Base-by-base conservation (phyloP, 2,329 filamentous ascomycete genomes). In the Epichloe typhina region DNA sequence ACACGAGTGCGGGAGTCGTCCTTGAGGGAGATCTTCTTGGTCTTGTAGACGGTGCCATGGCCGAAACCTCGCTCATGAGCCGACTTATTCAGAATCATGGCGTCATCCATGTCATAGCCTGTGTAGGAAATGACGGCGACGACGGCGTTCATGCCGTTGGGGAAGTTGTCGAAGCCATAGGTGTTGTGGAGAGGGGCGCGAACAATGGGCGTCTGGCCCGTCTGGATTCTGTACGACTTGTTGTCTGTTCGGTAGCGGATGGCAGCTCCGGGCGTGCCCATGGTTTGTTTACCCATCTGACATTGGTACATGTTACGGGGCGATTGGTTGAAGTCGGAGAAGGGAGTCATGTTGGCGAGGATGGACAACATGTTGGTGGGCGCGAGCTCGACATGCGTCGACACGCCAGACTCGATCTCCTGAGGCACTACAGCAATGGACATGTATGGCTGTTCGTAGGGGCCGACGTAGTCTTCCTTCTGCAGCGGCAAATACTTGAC, bases 61-160 rank as follows among this genome's bases (percentile, higher is more conserved):
- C 89, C 91, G 62, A 98, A 97, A 13, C 93, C 93, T 58, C 93
- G 83, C 69, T 98, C 93, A 67, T 96, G 88, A 3, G 91, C 83
- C 19, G 89, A 95, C 67, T 97, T 97, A 75, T 97, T 97, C 64
- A 98, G 76, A 64, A 98, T 97, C 91, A 97, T 97, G 65, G 93
- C 93, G 71, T 98, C 93, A 75, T 98, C 93, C 93, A 98, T 98
- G 76, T 98, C 93, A 70, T 97, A 98, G 48, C 91, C 93, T 2
- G 91, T 97, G 68, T 98, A 98, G 0, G 91, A 96, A 56, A 98
- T 95, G 66, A 98, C 94, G 53, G 93, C 93, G 52, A 98, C 93
- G 39, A 97, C 83, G 8, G 89, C 88, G 62, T 98, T 98, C 62
- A 82, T 90, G 31, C 93, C 93, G 64, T 97, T 96, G 50, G 93